phyloP scores from a whole-genome alignment of 768 basidiomycete species.

The Saitozyma sp. region DNA sequence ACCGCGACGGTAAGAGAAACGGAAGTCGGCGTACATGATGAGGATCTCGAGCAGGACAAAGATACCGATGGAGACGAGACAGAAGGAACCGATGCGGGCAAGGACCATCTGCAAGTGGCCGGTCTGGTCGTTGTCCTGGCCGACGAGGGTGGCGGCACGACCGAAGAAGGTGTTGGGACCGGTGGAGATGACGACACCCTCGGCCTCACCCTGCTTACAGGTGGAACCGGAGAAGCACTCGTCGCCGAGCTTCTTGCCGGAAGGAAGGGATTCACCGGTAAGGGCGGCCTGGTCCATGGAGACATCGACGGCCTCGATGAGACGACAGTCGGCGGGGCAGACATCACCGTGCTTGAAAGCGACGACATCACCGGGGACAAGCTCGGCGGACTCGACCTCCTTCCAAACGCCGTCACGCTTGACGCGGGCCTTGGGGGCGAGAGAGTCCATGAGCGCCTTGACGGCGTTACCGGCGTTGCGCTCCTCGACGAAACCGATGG shows the following conservation, averaged over 20 bases:
- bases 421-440: slow-evolving; percentile 95
- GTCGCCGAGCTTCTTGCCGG: slow-evolving; percentile 86
- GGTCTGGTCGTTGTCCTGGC: slow-evolving; percentile 94
- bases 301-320: slow-evolving; percentile 93
- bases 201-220: slow-evolving; percentile 98
- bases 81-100: slow-evolving; percentile 97
- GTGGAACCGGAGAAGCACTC: slow-evolving; percentile 99
- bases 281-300: slow-evolving; percentile 98
- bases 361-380: slow-evolving; percentile 94
- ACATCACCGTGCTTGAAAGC: slow-evolving; percentile 99
- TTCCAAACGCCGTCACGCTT: slow-evolving; percentile 80
- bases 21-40: slow-evolving; percentile 88
- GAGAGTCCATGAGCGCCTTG: slow-evolving; percentile 98
- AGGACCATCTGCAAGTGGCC: slow-evolving; percentile 99
- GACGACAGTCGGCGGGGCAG: slow-evolving; percentile 95
- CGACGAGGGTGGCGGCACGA: slow-evolving; percentile 95
- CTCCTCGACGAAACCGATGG: slow-evolving; percentile 98
- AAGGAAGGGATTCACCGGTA: slow-evolving; percentile 94
- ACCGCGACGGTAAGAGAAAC: slow-evolving; percentile 85
- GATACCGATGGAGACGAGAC: slow-evolving; percentile 90
- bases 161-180: slow-evolving; percentile 96
- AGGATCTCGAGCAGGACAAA: slow-evolving; percentile 94
- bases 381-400: slow-evolving; percentile 83
- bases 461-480: slow-evolving; percentile 96
- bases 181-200: slow-evolving; percentile 97